These are phyloP conservation scores for Canna indica DNA, from an alignment of 176 grass and related monocot genomes.

Conservation along the genomic window DNA sequence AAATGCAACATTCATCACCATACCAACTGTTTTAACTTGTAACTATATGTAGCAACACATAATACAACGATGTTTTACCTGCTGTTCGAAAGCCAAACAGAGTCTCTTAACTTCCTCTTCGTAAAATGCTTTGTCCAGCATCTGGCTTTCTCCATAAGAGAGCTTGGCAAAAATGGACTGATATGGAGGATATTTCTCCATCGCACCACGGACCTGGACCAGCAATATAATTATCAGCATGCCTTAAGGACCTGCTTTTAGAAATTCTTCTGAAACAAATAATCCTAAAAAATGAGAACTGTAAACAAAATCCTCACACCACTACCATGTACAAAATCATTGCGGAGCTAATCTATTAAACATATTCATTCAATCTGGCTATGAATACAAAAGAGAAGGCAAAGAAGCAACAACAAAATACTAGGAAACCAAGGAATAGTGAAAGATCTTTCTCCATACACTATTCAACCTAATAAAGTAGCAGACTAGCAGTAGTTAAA, in stretches of 20 bases:
- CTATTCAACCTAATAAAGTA: background rate
- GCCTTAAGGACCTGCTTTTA: background rate
- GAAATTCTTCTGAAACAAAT: background rate
- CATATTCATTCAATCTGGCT: too few relatives aligned
- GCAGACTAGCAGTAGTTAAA: too few relatives aligned
- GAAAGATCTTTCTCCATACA: background rate
- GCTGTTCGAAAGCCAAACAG: constrained; percentile 77
- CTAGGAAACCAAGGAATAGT: background rate
- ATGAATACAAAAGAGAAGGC: background rate
- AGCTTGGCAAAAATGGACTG: constrained; percentile 82
- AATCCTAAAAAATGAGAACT: background rate
- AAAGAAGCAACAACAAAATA: background rate
- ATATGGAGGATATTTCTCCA: constrained; percentile 98
- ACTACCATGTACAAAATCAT: background rate
- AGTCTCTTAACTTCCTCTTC: constrained; percentile 90
- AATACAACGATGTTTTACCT: constrained; percentile 31
- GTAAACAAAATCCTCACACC: background rate
- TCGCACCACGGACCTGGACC: constrained; percentile 64
- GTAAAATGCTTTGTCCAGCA: constrained; percentile 96
- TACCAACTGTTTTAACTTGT: background rate
- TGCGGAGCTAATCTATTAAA: background rate
- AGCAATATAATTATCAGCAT: constrained; percentile 11
- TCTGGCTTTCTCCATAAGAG: constrained; percentile 91
- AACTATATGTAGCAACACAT: background rate
- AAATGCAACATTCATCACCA: background rate